Percentiles rank a stretch among this genome's conserved stretches.
Evolutionary conservation across 2,329 filamentous ascomycete species (phyloP).

Genomic region (Nannizziopsis arthrosporioides): DNA sequence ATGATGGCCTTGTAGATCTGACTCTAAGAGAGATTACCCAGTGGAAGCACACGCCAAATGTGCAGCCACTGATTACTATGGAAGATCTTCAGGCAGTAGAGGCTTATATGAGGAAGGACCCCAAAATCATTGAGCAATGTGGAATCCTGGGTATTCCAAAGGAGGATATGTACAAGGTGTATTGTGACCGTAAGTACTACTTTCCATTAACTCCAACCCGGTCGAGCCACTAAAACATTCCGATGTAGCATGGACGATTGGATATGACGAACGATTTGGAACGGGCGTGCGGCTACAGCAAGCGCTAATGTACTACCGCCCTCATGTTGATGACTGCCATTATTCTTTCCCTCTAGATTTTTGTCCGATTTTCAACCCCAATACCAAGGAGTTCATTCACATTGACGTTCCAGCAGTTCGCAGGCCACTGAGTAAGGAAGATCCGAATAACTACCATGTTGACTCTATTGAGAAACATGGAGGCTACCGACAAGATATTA

Average conservation of each 20-base stretch:
- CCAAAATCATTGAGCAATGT: conserved; percentile 84
- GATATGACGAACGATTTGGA: conserved; percentile 82
- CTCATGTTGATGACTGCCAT: conserved; percentile 72
- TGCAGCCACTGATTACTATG: conserved; percentile 85
- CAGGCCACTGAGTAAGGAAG: conserved; percentile 58
- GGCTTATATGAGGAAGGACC: conserved; percentile 60
- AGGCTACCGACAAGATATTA: conserved; percentile 67
- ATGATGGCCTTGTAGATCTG: conserved; percentile 70
- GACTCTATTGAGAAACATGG: conserved; percentile 59
- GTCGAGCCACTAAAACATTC: background rate
- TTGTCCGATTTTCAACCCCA: conserved; percentile 78
- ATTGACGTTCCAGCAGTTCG: conserved; percentile 74
- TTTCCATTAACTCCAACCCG: background rate
- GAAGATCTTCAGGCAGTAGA: conserved; percentile 79
- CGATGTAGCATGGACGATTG: conserved; percentile 70
- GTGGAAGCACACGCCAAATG: conserved; percentile 64
- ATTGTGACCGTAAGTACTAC: conserved; percentile 58
- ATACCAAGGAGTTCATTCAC: conserved; percentile 64
- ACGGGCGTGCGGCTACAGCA: conserved; percentile 71
- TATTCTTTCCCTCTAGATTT: conserved; percentile 90
- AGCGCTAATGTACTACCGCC: conserved; percentile 90
- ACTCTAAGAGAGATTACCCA: conserved; percentile 52
- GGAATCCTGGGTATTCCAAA: conserved; percentile 66
- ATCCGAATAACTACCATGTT: conserved; percentile 69
- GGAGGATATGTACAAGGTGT: conserved; percentile 87